Percentiles rank a stretch among this genome's conserved stretches.
phyloP scores from a whole-genome alignment of 768 basidiomycete species.

The Boletus insuetus region DNA sequence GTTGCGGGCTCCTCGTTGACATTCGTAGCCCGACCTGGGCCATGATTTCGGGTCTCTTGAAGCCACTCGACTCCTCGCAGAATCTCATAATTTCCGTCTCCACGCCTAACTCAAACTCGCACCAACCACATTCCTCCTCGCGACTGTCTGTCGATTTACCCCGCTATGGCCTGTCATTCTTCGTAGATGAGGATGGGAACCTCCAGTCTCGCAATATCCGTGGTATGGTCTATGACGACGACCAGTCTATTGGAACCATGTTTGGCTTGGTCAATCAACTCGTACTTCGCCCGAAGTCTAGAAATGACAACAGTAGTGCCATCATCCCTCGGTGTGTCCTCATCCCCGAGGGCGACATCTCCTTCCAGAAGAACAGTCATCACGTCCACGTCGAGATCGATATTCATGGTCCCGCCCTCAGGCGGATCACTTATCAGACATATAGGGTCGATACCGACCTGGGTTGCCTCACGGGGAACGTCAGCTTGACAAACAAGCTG shows the following conservation, averaged over 20 bases:
- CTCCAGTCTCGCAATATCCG: constrained; percentile 43
- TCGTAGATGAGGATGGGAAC: constrained; percentile 29
- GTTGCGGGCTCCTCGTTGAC: constrained; percentile 21
- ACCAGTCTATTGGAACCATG: constrained; percentile 43
- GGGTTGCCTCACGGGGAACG: constrained; percentile 28
- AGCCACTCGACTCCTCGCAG: constrained; percentile 23
- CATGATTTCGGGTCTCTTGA: constrained; percentile 25
- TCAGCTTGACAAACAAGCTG: constrained; percentile 28
- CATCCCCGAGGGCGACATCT: constrained; percentile 38
- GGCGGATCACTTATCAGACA: constrained; percentile 22
- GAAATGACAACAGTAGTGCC: not conserved
- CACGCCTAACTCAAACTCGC: not conserved
- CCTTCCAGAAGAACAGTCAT: constrained; percentile 8
- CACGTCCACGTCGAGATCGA: constrained; percentile 19
- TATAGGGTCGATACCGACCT: constrained; percentile 33
- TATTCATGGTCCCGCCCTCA: not conserved
- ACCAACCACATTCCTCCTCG: not conserved
- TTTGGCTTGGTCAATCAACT: constrained; percentile 42
- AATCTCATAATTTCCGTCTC: constrained; percentile 23
- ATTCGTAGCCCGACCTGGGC: constrained; percentile 25
- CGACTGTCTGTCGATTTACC: constrained; percentile 35
- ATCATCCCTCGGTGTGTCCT: constrained; percentile 29
- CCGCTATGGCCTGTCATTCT: constrained; percentile 42
- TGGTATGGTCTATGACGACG: constrained; percentile 40
- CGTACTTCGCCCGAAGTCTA: constrained; percentile 34